A percentile compares a stretch with the other conserved stretches of the same genome.
These are phyloP conservation scores for Ilyonectria sp. DNA, from an alignment of 2,329 filamentous ascomycete genomes.

Conservation along the genomic window DNA sequence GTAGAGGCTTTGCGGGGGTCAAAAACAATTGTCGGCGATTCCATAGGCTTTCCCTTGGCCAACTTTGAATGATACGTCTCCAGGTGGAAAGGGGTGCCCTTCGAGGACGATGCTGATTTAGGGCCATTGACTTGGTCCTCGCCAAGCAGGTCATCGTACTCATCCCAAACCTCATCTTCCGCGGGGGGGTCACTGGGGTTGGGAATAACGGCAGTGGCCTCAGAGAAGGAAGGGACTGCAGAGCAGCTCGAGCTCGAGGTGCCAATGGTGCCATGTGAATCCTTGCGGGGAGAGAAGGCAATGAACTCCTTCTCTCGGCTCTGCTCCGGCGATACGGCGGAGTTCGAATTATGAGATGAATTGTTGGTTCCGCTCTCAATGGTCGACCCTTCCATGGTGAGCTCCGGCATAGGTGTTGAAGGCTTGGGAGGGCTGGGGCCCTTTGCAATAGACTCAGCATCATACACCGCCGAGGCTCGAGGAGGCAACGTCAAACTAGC, in stretches of 20 bases:
- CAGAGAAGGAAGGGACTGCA: conserved; percentile 70
- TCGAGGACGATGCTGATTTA: conserved; percentile 69
- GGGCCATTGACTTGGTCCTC: conserved; percentile 66
- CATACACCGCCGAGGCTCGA: conserved; percentile 48
- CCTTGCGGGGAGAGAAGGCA: conserved; percentile 79
- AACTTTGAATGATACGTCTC: conserved; percentile 62
- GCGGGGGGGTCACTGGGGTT: conserved; percentile 72
- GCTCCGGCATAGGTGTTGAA: conserved; percentile 56
- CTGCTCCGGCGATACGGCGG: conserved; percentile 50
- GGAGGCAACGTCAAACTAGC: conserved; percentile 61
- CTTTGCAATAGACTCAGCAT: conserved; percentile 61
- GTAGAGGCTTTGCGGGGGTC: conserved; percentile 52
- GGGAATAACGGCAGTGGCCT: conserved; percentile 78
- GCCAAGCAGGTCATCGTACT: conserved; percentile 91
- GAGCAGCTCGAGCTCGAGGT: conserved; percentile 75
- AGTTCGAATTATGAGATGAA: conserved; percentile 50
- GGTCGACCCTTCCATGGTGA: conserved; percentile 54
- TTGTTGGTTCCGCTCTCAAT: conserved; percentile 51
- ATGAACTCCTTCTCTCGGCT: conserved; percentile 75
- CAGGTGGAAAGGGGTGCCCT: conserved; percentile 69
- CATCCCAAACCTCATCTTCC: conserved; percentile 94
- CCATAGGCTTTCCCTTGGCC: conserved; percentile 56
- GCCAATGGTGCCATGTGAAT: conserved; percentile 73
- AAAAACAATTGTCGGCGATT: conserved; percentile 63
- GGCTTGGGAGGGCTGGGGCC: conserved; percentile 62